Evolutionary conservation across 1,284 basidiomycete species (phyloP).

Genomic region (Rhodotorula mucilaginosa): DNA sequence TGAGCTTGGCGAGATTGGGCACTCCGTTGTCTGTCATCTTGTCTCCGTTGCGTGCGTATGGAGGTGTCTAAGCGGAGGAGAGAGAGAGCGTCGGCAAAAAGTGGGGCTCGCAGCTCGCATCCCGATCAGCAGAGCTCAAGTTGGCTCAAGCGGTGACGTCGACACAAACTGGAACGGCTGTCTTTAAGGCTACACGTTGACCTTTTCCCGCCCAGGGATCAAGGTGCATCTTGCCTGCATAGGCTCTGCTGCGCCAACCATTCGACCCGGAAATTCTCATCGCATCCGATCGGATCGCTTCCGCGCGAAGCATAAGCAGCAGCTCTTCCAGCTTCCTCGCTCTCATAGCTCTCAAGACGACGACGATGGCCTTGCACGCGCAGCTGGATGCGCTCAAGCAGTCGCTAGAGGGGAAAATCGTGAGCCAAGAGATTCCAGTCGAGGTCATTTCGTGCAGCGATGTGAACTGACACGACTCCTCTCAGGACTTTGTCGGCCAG

Average conservation of each 20-base stretch:
- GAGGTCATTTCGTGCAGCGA: too few species aligned
- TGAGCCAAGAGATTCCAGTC: neutral
- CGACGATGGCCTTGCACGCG: slow-evolving; percentile 1
- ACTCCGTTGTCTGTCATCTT: neutral
- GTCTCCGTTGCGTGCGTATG: too few species aligned
- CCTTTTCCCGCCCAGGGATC: too few species aligned
- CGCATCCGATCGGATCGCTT: too few species aligned
- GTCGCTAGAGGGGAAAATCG: slow-evolving; percentile 36
- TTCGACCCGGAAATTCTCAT: neutral
- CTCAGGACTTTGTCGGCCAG: slow-evolving; percentile 41
- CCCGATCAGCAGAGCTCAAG: too few species aligned
- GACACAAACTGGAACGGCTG: too few species aligned
- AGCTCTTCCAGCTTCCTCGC: too few species aligned
- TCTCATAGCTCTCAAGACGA: too few species aligned
- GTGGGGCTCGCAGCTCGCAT: neutral
- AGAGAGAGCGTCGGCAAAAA: neutral
- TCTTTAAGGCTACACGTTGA: too few species aligned
- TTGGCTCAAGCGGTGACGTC: neutral
- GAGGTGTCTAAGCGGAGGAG: neutral
- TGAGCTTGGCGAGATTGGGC: slow-evolving; percentile 1
- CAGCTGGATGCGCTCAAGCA: slow-evolving; percentile 11
- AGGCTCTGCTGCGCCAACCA: neutral
- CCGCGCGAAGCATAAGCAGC: too few species aligned
- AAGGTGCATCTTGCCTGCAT: too few species aligned
- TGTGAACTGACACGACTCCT: neutral